Base-by-base conservation (phyloP, 2,329 filamentous ascomycete species). In the Claviceps monticola region DNA sequence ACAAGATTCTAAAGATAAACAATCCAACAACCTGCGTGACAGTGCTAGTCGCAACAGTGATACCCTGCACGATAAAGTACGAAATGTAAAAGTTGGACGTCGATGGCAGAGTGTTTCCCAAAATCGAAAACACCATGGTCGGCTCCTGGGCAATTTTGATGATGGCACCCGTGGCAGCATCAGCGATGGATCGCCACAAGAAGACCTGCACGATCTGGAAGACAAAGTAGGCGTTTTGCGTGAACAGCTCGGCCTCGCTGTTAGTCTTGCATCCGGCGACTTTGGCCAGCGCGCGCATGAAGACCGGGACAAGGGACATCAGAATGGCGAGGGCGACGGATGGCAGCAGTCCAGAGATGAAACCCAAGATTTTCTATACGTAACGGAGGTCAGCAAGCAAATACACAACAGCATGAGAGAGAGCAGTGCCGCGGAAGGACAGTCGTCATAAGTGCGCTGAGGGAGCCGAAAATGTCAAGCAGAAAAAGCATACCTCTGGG, bases 151-250 rank as follows among this genome's bases (percentile, higher is more conserved):
- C 74, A 50, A 94, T 82, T 44, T 81, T 61, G 14, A 76, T 69
- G 13, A 82, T 75, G 1, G 87, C 80, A 5, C 83, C 76, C 6
- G 87, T 79, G 9, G 89, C 89, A 2, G 88, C 83, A 39, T 88
- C 89, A 6, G 86, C 76, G 17, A 97, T 58, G 0, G 91, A 95
- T 6, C 86, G 82, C 41, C 97, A 81, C 49, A 97, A 71, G 72
- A 97, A 97, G 38, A 95, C 87, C 66, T 97, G 90, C n/a, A 95
- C 74, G 45, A 97, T 79, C 67, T 93, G 87, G 72, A 94, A 94
- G 55, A 78, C 79, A 61, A 95, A 98, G 74, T 94, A 97, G 60
- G 82, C 85, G 64, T 93, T 95, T 64, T 97, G 88, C 0, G 88
- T 90, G 55, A 87, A 89, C 11, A 97, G 74, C 68, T 98, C 93